Base-by-base conservation (phyloP, 1,284 basidiomycete genomes). In the Paramarasmius palmivorus region DNA sequence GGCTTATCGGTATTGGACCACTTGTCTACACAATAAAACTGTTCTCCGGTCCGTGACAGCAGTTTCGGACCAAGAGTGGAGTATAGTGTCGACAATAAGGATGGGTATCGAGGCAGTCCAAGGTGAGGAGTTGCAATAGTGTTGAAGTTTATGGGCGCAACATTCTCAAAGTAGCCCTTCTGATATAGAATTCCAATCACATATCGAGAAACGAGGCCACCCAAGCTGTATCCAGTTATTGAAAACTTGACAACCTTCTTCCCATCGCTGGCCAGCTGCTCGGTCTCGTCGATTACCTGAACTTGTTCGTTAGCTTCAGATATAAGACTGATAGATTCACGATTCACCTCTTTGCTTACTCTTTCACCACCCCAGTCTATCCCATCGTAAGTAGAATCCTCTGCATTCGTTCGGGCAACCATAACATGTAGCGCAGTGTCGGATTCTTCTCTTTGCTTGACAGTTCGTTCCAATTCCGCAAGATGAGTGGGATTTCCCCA, bases 281-380 rank as follows among this genome's bases (percentile, higher is more conserved):
- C 69, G 46, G 41, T 42, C 19, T 45, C 22, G 4, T 54, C 41
- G 17, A 50, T 39, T n/a, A 53, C 41, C 42, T 47, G 19, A 17
- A 32, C 6, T 32, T 32, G 6, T 6, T 32, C 29, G 17, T 14
- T 12, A 34, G 32, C 25, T 50, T 15, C 1, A 4, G 19, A 6
- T 37, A 10, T 49, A 42, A 5, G 35, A 8, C 6, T 4, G 9
- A 36, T 35, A 46, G 36, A 17, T 8, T 5, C 12, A 36, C 2
- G 25, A 26, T 34, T 20, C 37, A 55, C 47, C 48, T 72, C 69
- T 55, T 68, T 54, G 9, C 65, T 73, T 17, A 88, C 78, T 26
- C 87, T 75, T 65, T 90, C 86, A 41, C 80, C 85, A 55, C 87
- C 82, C 79, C 84, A 86, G 64, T 91, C 89, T 25, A 91, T 78